Base-by-base conservation (phyloP, 441 rosid genomes). In the Jatropha multifida region DNA sequence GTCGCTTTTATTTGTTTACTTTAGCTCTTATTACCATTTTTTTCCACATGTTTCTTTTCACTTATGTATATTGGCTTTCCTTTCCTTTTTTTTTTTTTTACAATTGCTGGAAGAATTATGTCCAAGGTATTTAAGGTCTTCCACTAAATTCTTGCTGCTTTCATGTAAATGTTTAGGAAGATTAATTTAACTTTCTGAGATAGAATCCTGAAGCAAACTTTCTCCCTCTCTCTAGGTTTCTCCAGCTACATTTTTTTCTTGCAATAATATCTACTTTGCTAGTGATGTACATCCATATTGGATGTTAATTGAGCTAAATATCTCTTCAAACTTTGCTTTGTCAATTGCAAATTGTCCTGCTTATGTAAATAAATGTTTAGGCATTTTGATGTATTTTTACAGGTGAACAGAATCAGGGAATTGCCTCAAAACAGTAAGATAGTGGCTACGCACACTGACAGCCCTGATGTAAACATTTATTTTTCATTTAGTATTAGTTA, bases 361-460 rank as follows among this genome's bases (percentile, higher is more conserved):
- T 32, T 32, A 32, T 32, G 1, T 32, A 32, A 32, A 32, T 32
- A 46, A 48, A 61, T 15, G 10, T 46, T 58, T 46, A 61, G 12
- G 68, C 13, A 44, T 61, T 61, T 75, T 41, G 38, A 13, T 14
- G 17, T 61, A 18, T 37, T 37, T 74, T 52, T 83, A 58, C 89
- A 94, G 98, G 97, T 94, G 67, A 94, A 94, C 87, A 89, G 97
- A 84, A 92, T 92, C 82, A 87, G 98, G 86, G 97, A 92, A 83
- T 90, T 92, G 55, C 95, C 97, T n/a, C 97, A 90, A 68, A 91
- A 92, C 76, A 85, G 87, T 72, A 90, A 89, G 82, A 94, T 94
- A 65, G 89, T 94, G 48, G 98, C 98, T 69, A 94, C 98, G 12
- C 98, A 94, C 76, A 92, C 97, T 38, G 98, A 94, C 77, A 77